Percentiles rank a stretch among this genome's conserved stretches.
phyloP scores from a whole-genome alignment of 352 stramenopile genomes.

The Pythium aphanidermatum region DNA sequence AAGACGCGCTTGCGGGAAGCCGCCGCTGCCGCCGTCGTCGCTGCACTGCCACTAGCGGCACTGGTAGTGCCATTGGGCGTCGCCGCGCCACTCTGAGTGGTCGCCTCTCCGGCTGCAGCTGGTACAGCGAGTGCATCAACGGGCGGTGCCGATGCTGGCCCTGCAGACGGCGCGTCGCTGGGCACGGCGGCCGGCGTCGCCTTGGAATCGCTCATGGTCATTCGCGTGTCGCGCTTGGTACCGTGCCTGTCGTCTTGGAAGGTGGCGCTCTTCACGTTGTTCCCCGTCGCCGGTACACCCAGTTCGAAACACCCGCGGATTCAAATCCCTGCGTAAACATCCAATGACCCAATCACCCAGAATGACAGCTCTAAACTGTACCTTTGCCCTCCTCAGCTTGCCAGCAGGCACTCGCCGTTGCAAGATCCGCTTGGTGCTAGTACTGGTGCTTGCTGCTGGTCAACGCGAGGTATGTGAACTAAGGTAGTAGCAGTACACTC shows the following conservation, averaged over 20 bases:
- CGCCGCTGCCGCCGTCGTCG: background rate
- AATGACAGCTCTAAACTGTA: too few relatives aligned
- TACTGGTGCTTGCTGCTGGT: too few relatives aligned
- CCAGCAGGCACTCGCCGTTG: too few relatives aligned
- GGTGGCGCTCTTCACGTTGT: conserved; percentile 19
- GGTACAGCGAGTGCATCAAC: background rate
- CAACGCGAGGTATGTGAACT: too few relatives aligned
- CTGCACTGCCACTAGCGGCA: background rate
- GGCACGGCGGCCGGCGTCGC: background rate
- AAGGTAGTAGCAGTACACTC: too few relatives aligned
- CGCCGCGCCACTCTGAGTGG: background rate
- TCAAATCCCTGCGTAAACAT: background rate
- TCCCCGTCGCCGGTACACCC: conserved; percentile 21
- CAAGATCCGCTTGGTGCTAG: too few relatives aligned
- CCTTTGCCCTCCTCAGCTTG: too few relatives aligned
- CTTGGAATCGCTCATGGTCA: conserved; percentile 14
- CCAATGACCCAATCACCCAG: conserved; percentile 8
- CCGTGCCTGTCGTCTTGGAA: too few relatives aligned
- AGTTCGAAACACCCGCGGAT: conserved; percentile 6
- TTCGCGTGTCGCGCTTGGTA: background rate
- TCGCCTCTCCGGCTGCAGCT: background rate
- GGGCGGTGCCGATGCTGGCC: background rate
- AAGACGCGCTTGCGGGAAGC: conserved; percentile 71
- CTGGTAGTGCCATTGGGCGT: background rate
- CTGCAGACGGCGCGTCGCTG: background rate